A percentile compares a stretch with the other conserved stretches of the same genome.
phyloP scores from a whole-genome alignment of 805 yeast genomes.

The Scheffersomyces amazonensis region DNA sequence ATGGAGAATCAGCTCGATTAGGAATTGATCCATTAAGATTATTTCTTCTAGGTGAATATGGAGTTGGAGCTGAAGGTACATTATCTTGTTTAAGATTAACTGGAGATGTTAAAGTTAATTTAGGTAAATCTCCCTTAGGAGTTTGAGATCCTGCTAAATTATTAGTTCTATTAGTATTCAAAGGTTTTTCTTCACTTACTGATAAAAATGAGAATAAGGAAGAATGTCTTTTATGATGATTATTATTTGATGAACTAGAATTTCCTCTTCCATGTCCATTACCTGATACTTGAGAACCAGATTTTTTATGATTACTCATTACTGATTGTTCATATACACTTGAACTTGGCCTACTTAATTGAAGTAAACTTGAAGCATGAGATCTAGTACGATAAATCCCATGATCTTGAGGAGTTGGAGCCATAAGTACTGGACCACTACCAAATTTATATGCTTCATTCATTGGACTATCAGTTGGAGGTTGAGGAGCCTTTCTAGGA shows the following conservation, averaged over 20 bases:
- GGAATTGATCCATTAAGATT: not conserved
- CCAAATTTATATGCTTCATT: slow-evolving; percentile 31
- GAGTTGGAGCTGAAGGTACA: not conserved
- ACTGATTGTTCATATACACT: slow-evolving; percentile 48
- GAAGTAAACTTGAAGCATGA: slow-evolving; percentile 17
- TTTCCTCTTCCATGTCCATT: slow-evolving; percentile 24
- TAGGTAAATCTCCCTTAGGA: not conserved
- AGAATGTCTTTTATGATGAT: slow-evolving; percentile 56
- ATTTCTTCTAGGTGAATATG: not conserved
- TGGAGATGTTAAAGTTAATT: not conserved
- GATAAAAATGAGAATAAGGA: slow-evolving; percentile 55
- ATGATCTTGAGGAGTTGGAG: not conserved
- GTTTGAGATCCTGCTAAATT: not conserved
- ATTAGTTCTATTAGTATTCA: not conserved
- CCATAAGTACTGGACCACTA: slow-evolving; percentile 10
- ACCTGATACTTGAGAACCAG: slow-evolving; percentile 41
- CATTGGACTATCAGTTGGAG: slow-evolving; percentile 46
- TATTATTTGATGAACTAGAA: slow-evolving; percentile 15
- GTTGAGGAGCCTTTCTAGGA: slow-evolving; percentile 73
- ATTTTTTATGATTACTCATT: slow-evolving; percentile 29
- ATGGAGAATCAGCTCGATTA: slow-evolving; percentile 1
- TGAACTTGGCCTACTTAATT: slow-evolving; percentile 42
- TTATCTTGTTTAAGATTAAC: not conserved
- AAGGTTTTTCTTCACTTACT: slow-evolving; percentile 19
- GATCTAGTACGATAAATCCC: slow-evolving; percentile 19